Conservation (phyloP, 2,329 filamentous ascomycete genomes). For the Aspergillus sojae region DNA sequence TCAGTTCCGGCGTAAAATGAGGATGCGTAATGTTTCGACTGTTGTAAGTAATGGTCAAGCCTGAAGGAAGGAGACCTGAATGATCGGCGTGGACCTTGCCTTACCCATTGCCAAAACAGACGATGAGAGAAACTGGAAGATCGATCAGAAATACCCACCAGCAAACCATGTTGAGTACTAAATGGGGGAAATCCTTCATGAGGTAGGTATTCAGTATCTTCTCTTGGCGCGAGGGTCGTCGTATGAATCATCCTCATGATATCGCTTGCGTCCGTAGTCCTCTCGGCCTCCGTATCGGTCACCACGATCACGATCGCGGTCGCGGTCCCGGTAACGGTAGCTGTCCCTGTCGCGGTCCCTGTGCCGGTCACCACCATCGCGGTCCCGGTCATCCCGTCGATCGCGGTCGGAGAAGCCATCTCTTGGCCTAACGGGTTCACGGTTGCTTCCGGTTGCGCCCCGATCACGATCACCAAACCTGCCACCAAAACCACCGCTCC, state of each 20-base stretch:
- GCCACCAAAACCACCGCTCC: constrained; percentile 54
- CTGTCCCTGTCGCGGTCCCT: constrained; percentile 60
- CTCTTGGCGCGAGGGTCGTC: constrained; percentile 71
- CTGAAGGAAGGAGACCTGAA: constrained; percentile 6
- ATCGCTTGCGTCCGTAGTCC: constrained; percentile 63
- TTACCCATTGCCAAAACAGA: constrained; percentile 41
- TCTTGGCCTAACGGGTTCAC: constrained; percentile 75
- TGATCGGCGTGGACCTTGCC: constrained; percentile 21
- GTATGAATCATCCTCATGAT: constrained; percentile 76
- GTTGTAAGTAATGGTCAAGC: constrained; percentile 21
- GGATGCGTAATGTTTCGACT: constrained; percentile 18
- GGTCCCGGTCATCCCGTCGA: constrained; percentile 42
- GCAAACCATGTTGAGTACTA: constrained; percentile 37
- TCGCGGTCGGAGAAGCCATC: constrained; percentile 59
- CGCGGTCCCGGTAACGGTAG: constrained; percentile 43
- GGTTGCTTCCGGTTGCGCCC: constrained; percentile 73
- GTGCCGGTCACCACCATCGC: constrained; percentile 57
- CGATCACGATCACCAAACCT: constrained; percentile 56
- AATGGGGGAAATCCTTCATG: constrained; percentile 17
- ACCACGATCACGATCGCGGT: constrained; percentile 51
- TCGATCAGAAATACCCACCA: constrained; percentile 48
- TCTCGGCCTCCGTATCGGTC: constrained; percentile 54
- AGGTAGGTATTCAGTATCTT: constrained; percentile 53
- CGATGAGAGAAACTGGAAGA: constrained; percentile 28
- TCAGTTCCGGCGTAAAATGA: constrained; percentile 4